A percentile compares a stretch with the other conserved stretches of the same genome.
Evolutionary conservation across 1,139 yeast species (phyloP).

Genomic region (Candida freyschussii): DNA sequence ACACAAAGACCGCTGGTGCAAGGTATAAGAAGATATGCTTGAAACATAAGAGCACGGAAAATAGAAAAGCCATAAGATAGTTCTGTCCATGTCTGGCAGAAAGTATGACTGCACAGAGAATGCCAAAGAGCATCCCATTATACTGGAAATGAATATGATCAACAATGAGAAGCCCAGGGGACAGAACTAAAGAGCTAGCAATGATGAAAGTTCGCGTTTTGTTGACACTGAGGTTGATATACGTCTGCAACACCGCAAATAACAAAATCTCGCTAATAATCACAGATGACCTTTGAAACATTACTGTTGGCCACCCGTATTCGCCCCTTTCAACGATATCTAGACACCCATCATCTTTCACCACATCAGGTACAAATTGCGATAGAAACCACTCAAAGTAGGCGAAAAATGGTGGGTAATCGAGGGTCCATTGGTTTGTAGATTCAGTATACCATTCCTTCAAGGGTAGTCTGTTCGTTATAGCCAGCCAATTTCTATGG

Average conservation of each 20-base stretch:
- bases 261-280: slow-evolving; percentile 70
- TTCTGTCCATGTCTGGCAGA: slow-evolving; percentile 58
- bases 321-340: slow-evolving; percentile 60
- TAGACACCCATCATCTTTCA: slow-evolving; percentile 71
- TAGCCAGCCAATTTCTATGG: slow-evolving; percentile 94
- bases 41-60: slow-evolving; percentile 77
- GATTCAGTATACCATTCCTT: slow-evolving; percentile 77
- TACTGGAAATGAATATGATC: slow-evolving; percentile 96
- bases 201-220: slow-evolving; percentile 56
- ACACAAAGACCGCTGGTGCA: slow-evolving; percentile 92
- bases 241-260: slow-evolving; percentile 68
- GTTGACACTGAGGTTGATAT: slow-evolving; percentile 48
- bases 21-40: slow-evolving; percentile 89
- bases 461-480: slow-evolving; percentile 75
- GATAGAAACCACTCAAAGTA: slow-evolving; percentile 84
- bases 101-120: slow-evolving; percentile 67
- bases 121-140: slow-evolving; percentile 88
- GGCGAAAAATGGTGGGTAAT: slow-evolving; percentile 97
- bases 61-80: slow-evolving; percentile 65
- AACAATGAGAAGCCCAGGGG: slow-evolving; percentile 84
- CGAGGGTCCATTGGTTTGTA: slow-evolving; percentile 92
- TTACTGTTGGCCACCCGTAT: slow-evolving; percentile 73
- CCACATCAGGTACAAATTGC: slow-evolving; percentile 61
- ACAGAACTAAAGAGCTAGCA: slow-evolving; percentile 75
- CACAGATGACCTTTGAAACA: slow-evolving; percentile 80